Percentiles rank a stretch among this genome's conserved stretches.
These are phyloP conservation scores for Blastobotrys indianensis DNA, from an alignment of 1,139 yeast species.

Conservation along the genomic window DNA sequence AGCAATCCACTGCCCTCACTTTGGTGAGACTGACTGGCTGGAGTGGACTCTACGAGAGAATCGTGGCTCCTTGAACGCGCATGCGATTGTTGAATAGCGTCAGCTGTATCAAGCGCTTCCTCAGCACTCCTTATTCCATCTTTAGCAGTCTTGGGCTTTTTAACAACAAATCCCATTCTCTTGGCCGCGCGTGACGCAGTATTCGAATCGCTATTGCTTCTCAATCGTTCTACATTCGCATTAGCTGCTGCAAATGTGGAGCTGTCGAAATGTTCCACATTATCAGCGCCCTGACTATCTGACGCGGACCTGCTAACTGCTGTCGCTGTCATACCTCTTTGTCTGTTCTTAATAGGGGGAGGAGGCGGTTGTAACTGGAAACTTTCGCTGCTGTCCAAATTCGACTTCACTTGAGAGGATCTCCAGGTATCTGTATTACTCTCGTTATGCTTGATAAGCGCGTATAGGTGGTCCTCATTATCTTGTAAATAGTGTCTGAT, in stretches of 20 bases:
- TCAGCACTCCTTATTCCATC: neutral
- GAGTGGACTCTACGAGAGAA: too few relatives aligned
- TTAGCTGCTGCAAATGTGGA: constrained; percentile 9
- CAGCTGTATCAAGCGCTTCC: too few relatives aligned
- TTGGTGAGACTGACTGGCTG: too few relatives aligned
- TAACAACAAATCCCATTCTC: constrained; percentile 30
- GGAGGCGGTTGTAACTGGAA: constrained; percentile 13
- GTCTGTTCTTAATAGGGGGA: neutral
- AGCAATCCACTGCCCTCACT: too few relatives aligned
- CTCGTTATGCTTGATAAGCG: constrained; percentile 8
- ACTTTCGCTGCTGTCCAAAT: neutral
- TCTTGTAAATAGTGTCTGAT: constrained; percentile 41
- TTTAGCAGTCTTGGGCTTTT: constrained; percentile 13
- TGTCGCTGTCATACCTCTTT: constrained; percentile 1
- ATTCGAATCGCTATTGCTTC: constrained; percentile 54
- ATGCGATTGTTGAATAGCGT: too few relatives aligned
- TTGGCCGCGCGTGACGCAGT: constrained; percentile 45
- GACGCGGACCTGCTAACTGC: constrained; percentile 14
- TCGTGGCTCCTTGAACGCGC: too few relatives aligned
- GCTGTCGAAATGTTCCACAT: neutral
- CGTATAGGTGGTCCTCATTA: constrained; percentile 16
- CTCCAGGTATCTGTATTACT: neutral
- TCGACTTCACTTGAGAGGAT: neutral
- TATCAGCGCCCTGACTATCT: constrained; percentile 8
- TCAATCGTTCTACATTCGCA: constrained; percentile 39